phyloP scores from a whole-genome alignment of 1,284 basidiomycete genomes.

The Amylostereum chailletii region DNA sequence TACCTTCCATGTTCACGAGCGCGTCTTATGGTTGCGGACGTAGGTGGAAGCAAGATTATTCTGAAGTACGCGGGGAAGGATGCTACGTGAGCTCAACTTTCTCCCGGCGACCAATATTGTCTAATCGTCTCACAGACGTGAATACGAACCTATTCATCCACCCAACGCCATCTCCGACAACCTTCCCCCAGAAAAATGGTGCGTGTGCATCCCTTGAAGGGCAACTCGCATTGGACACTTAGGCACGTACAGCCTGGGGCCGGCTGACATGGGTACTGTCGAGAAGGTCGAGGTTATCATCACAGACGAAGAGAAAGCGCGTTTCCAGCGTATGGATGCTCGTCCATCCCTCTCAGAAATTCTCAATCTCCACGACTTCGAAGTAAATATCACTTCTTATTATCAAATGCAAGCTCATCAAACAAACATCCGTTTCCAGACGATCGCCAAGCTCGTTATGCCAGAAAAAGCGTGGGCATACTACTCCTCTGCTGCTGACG shows the following conservation, averaged over 20 bases:
- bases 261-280: slow-evolving; percentile 57
- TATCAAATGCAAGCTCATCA: background rate
- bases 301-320: slow-evolving; percentile 53
- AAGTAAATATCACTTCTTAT: slow-evolving; percentile 35
- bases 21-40: background rate
- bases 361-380: slow-evolving; percentile 87
- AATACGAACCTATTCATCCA: slow-evolving; percentile 84
- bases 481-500: slow-evolving; percentile 81
- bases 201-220: slow-evolving; percentile 17
- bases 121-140: slow-evolving; percentile 33
- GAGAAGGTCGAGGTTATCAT: slow-evolving; percentile 45
- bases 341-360: slow-evolving; percentile 71
- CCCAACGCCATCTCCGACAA: slow-evolving; percentile 82
- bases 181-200: slow-evolving; percentile 73
- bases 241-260: slow-evolving; percentile 44
- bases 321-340: slow-evolving; percentile 40
- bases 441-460: slow-evolving; percentile 68
- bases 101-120: background rate
- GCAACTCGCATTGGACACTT: slow-evolving; percentile 1
- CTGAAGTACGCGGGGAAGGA: slow-evolving; percentile 32
- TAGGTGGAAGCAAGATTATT: slow-evolving; percentile 20
- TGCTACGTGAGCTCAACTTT: slow-evolving; percentile 40
- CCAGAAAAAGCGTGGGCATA: slow-evolving; percentile 84
- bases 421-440: slow-evolving; percentile 24
- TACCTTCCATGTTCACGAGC: slow-evolving; percentile 6